These are phyloP conservation scores for Sphaerulina populicola DNA, from an alignment of 2,329 filamentous ascomycete genomes.

Conservation along the genomic window DNA sequence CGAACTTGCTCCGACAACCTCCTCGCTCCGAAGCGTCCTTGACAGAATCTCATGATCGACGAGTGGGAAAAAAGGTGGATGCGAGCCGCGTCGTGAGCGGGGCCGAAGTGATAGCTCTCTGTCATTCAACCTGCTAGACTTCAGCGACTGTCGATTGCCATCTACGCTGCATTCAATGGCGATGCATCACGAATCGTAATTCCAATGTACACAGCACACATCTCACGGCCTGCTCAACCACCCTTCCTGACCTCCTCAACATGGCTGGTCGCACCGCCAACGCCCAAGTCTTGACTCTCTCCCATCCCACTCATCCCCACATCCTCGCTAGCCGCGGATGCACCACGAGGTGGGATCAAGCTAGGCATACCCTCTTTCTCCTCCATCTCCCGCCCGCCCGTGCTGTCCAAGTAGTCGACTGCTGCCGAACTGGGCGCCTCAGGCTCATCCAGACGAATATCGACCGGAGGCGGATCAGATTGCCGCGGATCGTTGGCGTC, in stretches of 20 bases:
- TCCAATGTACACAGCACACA: neutral
- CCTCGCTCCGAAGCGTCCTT: no score
- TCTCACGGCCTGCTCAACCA: neutral
- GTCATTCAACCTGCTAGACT: neutral
- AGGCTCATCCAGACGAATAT: slow-evolving; percentile 3
- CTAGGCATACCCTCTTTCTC: slow-evolving; percentile 16
- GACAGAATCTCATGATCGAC: neutral
- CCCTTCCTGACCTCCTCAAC: slow-evolving; percentile 9
- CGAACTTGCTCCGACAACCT: no score
- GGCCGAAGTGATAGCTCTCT: neutral
- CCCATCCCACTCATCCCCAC: slow-evolving; percentile 13
- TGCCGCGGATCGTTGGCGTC: neutral
- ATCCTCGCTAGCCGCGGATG: neutral
- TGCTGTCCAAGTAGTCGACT: neutral
- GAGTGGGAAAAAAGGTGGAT: neutral
- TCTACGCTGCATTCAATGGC: neutral
- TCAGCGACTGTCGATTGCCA: neutral
- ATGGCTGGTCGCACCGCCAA: slow-evolving; percentile 9
- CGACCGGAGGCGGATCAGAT: slow-evolving; percentile 9
- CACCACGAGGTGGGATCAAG: slow-evolving; percentile 1
- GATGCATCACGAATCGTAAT: neutral
- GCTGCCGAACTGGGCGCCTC: neutral
- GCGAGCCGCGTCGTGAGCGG: neutral
- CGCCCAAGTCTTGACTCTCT: slow-evolving; percentile 13
- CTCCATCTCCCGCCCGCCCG: slow-evolving; percentile 23